Evolutionary conservation across 495 filamentous ascomycete species (phyloP), one percentile per base, ranked within the genome.

Genomic region (Cenococcum geophilum): DNA sequence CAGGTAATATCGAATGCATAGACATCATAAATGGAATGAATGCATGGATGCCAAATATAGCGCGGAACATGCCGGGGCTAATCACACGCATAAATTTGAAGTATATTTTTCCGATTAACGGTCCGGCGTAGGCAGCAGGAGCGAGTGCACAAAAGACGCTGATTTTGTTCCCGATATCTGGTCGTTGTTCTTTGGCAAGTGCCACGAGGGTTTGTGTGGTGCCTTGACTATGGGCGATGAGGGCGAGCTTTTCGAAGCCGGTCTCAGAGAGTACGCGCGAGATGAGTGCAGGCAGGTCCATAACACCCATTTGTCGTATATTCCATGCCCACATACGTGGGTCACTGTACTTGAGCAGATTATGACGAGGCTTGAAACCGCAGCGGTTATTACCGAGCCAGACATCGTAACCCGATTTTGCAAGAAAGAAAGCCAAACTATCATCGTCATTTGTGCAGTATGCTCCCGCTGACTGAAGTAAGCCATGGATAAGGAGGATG

Each of bases 311-410:
- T 74, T 96, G 90, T 0, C 89, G 83, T 58, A 97, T 95, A 68
- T 95, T 96, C 92, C 92, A 97, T 11, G 86, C 82, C 92, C 92
- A 97, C 91, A 97, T 96, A 20, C 92, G 82, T 5, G 92, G 92
- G 68, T 97, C 92, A 18, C 76, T 76, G 60, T 86, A 82, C 1
- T 78, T 76, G 48, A 97, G 77, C 12, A 85, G 76, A 0, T 79
- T 82, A 66, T 97, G 92, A 62, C 83, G 78, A 1, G 92, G 91
- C 0, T 79, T 69, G 70, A 92, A 87, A 12, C 92, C 93, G 70
- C 93, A 97, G 22, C 92, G 85, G 69, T 96, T 96, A 72, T 96
- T 96, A 6, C 93, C 92, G 4, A 97, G 80, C 92, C 92, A 97
- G 55, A 97, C 89, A 71, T 97, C 92, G 74, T 89, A 97, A n/a